phyloP scores from a whole-genome alignment of 75 land plant genomes.

The Adiantum capillusveneris region DNA sequence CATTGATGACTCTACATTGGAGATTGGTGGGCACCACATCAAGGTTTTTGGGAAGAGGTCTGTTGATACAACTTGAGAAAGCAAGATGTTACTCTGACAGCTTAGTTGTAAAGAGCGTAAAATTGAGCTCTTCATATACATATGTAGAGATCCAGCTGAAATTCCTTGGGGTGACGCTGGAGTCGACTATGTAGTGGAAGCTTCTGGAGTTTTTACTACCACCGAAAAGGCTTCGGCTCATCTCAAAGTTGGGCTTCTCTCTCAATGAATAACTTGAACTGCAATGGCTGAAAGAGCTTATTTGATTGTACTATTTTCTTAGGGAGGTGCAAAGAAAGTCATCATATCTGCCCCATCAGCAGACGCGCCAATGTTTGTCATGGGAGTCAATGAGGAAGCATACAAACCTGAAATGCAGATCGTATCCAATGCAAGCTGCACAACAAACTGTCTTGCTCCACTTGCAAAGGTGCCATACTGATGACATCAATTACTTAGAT shows the following conservation, averaged over 20 bases:
- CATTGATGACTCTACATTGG: slow-evolving; percentile 59
- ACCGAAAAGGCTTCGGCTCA: slow-evolving; percentile 32
- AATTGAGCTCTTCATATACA: too few relatives aligned
- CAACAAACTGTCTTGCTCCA: slow-evolving; percentile 38
- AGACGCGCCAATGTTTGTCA: slow-evolving; percentile 35
- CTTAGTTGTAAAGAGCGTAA: too few relatives aligned
- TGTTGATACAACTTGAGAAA: too few relatives aligned
- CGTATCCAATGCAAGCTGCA: slow-evolving; percentile 42
- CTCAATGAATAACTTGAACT: background rate
- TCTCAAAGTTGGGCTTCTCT: slow-evolving; percentile 13
- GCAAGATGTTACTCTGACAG: too few relatives aligned
- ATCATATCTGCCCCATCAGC: slow-evolving; percentile 31
- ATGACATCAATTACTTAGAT: too few relatives aligned
- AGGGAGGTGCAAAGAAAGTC: slow-evolving; percentile 39
- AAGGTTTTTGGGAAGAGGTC: slow-evolving; percentile 55
- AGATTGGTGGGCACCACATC: slow-evolving; percentile 63
- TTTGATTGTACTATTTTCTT: background rate
- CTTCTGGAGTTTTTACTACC: slow-evolving; percentile 32
- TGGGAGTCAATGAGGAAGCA: slow-evolving; percentile 31
- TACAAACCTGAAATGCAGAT: slow-evolving; percentile 22
- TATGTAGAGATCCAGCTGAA: slow-evolving; percentile 20
- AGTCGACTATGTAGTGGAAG: slow-evolving; percentile 28
- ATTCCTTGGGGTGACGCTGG: slow-evolving; percentile 28
- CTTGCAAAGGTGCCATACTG: slow-evolving; percentile 27
- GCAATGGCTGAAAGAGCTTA: background rate